Conservation (phyloP, 2,329 filamentous ascomycete genomes). For the Albophoma yamanashiensis region DNA sequence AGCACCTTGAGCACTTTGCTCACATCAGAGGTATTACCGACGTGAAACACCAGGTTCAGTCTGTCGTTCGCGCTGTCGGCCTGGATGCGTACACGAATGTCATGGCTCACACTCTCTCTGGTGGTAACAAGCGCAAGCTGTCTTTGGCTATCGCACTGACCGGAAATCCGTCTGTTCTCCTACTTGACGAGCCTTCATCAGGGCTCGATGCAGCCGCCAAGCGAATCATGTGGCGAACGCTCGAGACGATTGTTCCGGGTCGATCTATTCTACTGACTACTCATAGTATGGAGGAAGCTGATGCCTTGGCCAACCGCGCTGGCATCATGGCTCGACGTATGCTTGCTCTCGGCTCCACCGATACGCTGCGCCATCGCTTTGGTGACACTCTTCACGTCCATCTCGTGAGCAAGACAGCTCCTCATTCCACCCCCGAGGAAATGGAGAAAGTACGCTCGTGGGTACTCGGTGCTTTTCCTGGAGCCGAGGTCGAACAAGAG, state of each 20-base stretch:
- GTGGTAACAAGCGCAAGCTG: constrained; percentile 90
- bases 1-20: constrained; percentile 84
- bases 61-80: constrained; percentile 73
- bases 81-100: constrained; percentile 59
- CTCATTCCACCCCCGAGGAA: constrained; percentile 58
- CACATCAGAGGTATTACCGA: constrained; percentile 68
- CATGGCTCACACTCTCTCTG: constrained; percentile 71
- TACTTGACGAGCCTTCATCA: constrained; percentile 81
- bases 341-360: constrained; percentile 71
- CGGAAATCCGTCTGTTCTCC: constrained; percentile 77
- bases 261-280: constrained; percentile 80
- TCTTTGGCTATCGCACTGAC: constrained; percentile 86
- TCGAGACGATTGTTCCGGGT: constrained; percentile 61
- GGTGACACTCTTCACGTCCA: constrained; percentile 76
- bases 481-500: constrained; percentile 59
- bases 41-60: constrained; percentile 64
- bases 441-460: constrained; percentile 57
- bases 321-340: constrained; percentile 81
- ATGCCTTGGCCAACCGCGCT: constrained; percentile 71
- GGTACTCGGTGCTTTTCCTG: constrained; percentile 50
- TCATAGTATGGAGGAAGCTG: constrained; percentile 92
- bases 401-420: constrained; percentile 63
- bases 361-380: constrained; percentile 61
- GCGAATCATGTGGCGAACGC: constrained; percentile 83
- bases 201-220: constrained; percentile 89